phyloP scores from a whole-genome alignment of 495 filamentous ascomycete genomes.

The Penicillium verhagenii region DNA sequence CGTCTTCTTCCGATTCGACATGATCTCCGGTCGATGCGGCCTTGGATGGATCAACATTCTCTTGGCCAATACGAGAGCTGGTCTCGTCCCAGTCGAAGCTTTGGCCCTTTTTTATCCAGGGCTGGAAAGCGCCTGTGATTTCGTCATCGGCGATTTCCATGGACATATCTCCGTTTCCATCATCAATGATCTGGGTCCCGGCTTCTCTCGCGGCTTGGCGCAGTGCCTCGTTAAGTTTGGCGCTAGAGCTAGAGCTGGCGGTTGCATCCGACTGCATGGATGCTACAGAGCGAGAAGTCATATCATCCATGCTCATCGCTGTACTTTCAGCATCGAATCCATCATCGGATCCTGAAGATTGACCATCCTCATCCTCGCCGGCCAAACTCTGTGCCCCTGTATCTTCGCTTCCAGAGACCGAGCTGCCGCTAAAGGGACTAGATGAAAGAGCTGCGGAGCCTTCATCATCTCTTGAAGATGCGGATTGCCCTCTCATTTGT shows the following conservation, averaged over 20 bases:
- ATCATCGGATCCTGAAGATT: slow-evolving; percentile 46
- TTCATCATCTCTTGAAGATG: slow-evolving; percentile 19
- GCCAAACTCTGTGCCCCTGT: slow-evolving; percentile 42
- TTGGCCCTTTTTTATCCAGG: slow-evolving; percentile 59
- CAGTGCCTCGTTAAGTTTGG: slow-evolving; percentile 72
- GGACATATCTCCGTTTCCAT: slow-evolving; percentile 59
- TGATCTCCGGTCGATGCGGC: slow-evolving; percentile 1
- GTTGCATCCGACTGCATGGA: slow-evolving; percentile 57
- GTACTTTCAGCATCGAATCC: slow-evolving; percentile 71
- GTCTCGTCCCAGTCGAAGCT: slow-evolving; percentile 50
- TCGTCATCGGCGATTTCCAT: slow-evolving; percentile 79
- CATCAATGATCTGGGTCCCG: slow-evolving; percentile 60
- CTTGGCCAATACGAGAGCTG: slow-evolving; percentile 56
- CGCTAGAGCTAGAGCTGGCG: slow-evolving; percentile 61
- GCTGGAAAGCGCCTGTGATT: slow-evolving; percentile 71
- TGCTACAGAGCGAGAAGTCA: slow-evolving; percentile 62
- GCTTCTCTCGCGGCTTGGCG: slow-evolving; percentile 72
- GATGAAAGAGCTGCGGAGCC: slow-evolving; percentile 63
- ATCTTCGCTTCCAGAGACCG: slow-evolving; percentile 57
- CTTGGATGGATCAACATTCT: slow-evolving; percentile 59
- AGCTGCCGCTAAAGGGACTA: slow-evolving; percentile 73
- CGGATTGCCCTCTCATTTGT: slow-evolving; percentile 37
- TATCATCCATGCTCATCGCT: slow-evolving; percentile 71
- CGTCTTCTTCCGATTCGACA: slow-evolving; percentile 25
- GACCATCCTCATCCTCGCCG: slow-evolving; percentile 55